phyloP scores from a whole-genome alignment of 1,284 basidiomycete species.

The Veloporphyrellus conicus region DNA sequence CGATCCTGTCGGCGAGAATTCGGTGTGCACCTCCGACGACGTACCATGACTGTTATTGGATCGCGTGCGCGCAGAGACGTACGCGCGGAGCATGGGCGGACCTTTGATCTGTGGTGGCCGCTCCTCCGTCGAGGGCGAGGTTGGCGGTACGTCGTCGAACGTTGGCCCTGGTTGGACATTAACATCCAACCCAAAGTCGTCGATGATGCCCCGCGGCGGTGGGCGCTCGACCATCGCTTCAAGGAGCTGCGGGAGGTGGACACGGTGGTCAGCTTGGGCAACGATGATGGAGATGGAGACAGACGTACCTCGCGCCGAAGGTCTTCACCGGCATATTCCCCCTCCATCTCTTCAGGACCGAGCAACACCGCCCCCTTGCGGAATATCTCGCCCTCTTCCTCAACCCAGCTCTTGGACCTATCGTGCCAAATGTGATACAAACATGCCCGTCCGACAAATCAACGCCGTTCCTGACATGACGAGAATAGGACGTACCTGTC shows the following conservation, averaged over 20 bases:
- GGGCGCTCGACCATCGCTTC: conserved; percentile 53
- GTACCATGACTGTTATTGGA: neutral
- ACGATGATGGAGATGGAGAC: neutral
- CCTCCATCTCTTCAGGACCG: conserved; percentile 81
- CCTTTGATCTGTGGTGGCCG: neutral
- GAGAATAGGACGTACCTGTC: conserved; percentile 48
- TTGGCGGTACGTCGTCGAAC: conserved; percentile 16
- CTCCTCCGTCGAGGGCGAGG: conserved; percentile 15
- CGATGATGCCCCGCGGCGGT: conserved; percentile 47
- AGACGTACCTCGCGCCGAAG: conserved; percentile 71
- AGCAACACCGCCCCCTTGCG: conserved; percentile 78
- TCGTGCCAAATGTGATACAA: no score
- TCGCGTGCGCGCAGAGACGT: conserved; percentile 50
- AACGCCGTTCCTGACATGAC: neutral
- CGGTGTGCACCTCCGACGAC: neutral
- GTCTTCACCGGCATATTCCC: conserved; percentile 79
- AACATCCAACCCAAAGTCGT: conserved; percentile 50
- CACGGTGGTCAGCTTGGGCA: conserved; percentile 42
- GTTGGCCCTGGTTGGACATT: conserved; percentile 7
- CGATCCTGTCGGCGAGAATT: conserved; percentile 1
- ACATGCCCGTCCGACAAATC: neutral
- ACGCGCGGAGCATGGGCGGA: conserved; percentile 48
- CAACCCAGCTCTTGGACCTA: conserved; percentile 75
- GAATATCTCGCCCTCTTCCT: conserved; percentile 90
- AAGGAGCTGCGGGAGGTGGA: conserved; percentile 51